These are phyloP conservation scores for Kitagawia praeruptora DNA, from an alignment of 129 eudicot genomes.

Conservation along the genomic window DNA sequence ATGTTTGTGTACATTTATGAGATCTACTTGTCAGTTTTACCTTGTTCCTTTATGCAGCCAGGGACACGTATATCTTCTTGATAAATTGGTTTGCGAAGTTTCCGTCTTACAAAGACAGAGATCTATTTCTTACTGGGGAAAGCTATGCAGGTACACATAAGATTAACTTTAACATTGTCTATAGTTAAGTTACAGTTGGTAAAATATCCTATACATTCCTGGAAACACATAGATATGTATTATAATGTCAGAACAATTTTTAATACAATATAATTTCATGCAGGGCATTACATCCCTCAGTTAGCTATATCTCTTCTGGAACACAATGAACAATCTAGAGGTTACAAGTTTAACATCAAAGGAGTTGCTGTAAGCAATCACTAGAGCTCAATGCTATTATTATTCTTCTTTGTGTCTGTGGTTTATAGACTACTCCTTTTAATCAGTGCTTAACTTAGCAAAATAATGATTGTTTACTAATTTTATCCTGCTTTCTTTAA, in stretches of 20 bases:
- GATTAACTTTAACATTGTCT: not conserved
- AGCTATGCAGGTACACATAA: slow-evolving; percentile 76
- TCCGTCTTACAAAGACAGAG: slow-evolving; percentile 56
- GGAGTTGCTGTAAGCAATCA: slow-evolving; percentile 81
- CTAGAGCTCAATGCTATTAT: not conserved
- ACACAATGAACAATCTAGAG: slow-evolving; percentile 57
- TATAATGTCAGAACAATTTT: not conserved
- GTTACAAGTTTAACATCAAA: slow-evolving; percentile 82
- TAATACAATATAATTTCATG: not conserved
- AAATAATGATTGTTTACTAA: not conserved
- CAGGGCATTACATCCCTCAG: slow-evolving; percentile 95
- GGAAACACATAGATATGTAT: too few species aligned
- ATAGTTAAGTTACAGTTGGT: not conserved
- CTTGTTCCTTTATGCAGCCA: slow-evolving; percentile 45
- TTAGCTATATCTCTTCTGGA: slow-evolving; percentile 73
- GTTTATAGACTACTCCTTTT: not conserved
- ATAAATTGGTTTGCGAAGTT: slow-evolving; percentile 74
- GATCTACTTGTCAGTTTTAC: not conserved
- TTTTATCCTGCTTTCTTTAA: not conserved
- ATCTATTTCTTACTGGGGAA: slow-evolving; percentile 79
- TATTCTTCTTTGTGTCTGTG: not conserved
- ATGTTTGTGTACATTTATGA: not conserved
- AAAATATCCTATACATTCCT: not conserved
- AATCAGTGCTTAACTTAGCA: not conserved
- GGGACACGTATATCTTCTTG: slow-evolving; percentile 65